These are phyloP conservation scores for Diutina scorzettiae DNA, from an alignment of 1,139 yeast genomes.

Conservation along the genomic window DNA sequence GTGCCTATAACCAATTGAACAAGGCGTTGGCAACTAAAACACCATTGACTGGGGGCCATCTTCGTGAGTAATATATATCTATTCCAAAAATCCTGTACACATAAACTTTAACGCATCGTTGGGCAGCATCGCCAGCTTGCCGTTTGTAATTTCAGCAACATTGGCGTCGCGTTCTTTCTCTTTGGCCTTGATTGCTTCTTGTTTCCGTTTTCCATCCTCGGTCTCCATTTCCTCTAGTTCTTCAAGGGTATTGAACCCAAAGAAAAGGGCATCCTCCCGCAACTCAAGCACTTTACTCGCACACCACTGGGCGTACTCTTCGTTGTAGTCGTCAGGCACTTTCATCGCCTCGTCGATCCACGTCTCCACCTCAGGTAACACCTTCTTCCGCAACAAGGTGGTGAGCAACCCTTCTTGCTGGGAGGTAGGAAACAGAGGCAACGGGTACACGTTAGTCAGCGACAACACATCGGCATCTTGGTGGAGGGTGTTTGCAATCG, in stretches of 20 bases:
- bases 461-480: slow-evolving; percentile 47
- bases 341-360: slow-evolving; percentile 59
- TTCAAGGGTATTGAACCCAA: slow-evolving; percentile 44
- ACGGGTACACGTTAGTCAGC: slow-evolving; percentile 68
- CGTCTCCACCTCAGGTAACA: slow-evolving; percentile 78
- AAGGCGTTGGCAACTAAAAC: neutral
- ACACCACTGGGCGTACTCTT: slow-evolving; percentile 56
- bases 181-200: slow-evolving; percentile 16
- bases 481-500: slow-evolving; percentile 58
- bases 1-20: neutral
- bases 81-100: slow-evolving; percentile 26
- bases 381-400: slow-evolving; percentile 74
- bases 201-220: slow-evolving; percentile 29
- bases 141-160: slow-evolving; percentile 20
- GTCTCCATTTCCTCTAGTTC: slow-evolving; percentile 28
- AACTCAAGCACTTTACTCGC: slow-evolving; percentile 37
- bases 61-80: neutral
- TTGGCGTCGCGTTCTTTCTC: slow-evolving; percentile 18
- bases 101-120: slow-evolving; percentile 30
- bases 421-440: slow-evolving; percentile 72
- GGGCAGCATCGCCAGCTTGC: slow-evolving; percentile 23
- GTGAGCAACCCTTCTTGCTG: slow-evolving; percentile 75
- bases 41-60: neutral
- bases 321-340: slow-evolving; percentile 28
- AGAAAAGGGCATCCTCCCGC: slow-evolving; percentile 46